phyloP scores from a whole-genome alignment of 2,329 filamentous ascomycete species.

The Ascochyta fabae region DNA sequence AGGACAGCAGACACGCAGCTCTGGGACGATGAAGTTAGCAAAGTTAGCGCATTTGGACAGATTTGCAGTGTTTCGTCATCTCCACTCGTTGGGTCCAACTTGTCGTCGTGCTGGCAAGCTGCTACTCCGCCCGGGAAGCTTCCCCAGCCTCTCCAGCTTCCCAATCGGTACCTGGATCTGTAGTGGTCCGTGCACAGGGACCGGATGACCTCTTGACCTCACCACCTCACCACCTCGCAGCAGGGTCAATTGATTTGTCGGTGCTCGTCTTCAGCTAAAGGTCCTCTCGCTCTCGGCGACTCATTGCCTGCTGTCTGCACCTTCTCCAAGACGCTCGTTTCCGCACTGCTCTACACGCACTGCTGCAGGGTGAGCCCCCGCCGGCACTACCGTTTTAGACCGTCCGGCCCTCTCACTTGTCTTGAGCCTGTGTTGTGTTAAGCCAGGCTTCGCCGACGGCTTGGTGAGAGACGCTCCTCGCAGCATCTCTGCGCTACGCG shows the following conservation, averaged over 20 bases:
- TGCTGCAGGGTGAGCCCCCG: constrained; percentile 27
- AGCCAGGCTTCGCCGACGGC: constrained; percentile 18
- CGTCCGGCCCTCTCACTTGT: constrained; percentile 30
- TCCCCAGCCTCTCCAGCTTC: constrained; percentile 14
- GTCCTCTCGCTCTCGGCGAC: neutral
- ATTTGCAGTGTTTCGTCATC: constrained; percentile 10
- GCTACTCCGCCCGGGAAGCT: constrained; percentile 11
- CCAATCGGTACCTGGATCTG: constrained; percentile 7
- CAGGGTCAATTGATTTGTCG: constrained; percentile 5
- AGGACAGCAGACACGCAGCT: constrained; percentile 1
- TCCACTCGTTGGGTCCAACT: neutral
- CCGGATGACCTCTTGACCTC: neutral
- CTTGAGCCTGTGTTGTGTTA: constrained; percentile 18
- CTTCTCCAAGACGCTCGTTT: constrained; percentile 2
- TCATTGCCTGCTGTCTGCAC: neutral
- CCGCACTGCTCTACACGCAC: constrained; percentile 14
- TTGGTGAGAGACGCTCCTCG: constrained; percentile 16
- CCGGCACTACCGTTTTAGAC: constrained; percentile 35
- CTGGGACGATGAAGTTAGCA: constrained; percentile 9
- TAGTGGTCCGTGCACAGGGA: neutral
- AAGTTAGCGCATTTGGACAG: constrained; percentile 23
- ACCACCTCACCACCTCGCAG: constrained; percentile 1
- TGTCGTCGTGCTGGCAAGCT: constrained; percentile 14
- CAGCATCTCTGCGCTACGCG: constrained; percentile 9
- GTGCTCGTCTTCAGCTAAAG: neutral